Evolutionary conservation across 805 yeast species (phyloP).

Genomic region (Myxozyma mucilagina): DNA sequence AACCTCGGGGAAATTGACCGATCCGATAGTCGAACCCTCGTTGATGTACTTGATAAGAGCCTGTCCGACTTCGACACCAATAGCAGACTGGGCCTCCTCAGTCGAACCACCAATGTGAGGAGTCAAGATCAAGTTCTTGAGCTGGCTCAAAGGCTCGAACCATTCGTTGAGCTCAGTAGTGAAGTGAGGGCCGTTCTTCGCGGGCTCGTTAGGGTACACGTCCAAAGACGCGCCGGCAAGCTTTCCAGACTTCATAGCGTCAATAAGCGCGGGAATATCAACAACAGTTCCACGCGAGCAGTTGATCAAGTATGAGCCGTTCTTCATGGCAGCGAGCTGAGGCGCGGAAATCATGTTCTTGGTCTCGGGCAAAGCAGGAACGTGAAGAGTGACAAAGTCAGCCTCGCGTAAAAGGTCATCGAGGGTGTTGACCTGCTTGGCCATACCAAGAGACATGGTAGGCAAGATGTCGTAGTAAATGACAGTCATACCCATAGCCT

Average conservation of each 20-base stretch:
- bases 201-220: constrained; percentile 96
- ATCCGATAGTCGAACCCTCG: constrained; percentile 92
- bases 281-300: constrained; percentile 98
- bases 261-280: constrained; percentile 89
- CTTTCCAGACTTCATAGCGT: constrained; percentile 89
- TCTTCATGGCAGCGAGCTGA: constrained; percentile 94
- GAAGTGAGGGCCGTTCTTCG: constrained; percentile 87
- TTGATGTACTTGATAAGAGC: constrained; percentile 87
- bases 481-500: constrained; percentile 96
- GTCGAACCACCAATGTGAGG: constrained; percentile 99
- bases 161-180: constrained; percentile 72
- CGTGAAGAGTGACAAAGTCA: constrained; percentile 91
- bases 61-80: constrained; percentile 91
- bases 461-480: constrained; percentile 86
- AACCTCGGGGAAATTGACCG: constrained; percentile 99
- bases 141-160: constrained; percentile 75
- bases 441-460: constrained; percentile 96
- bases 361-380: constrained; percentile 92
- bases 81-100: constrained; percentile 97
- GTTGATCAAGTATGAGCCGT: constrained; percentile 90
- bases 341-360: constrained; percentile 84
- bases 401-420: constrained; percentile 77
- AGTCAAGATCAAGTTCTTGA: constrained; percentile 86
- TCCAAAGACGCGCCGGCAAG: constrained; percentile 97
- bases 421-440: constrained; percentile 84